phyloP scores from a whole-genome alignment of 2,329 filamentous ascomycete genomes.

The Cercospora zeae-maydis region DNA sequence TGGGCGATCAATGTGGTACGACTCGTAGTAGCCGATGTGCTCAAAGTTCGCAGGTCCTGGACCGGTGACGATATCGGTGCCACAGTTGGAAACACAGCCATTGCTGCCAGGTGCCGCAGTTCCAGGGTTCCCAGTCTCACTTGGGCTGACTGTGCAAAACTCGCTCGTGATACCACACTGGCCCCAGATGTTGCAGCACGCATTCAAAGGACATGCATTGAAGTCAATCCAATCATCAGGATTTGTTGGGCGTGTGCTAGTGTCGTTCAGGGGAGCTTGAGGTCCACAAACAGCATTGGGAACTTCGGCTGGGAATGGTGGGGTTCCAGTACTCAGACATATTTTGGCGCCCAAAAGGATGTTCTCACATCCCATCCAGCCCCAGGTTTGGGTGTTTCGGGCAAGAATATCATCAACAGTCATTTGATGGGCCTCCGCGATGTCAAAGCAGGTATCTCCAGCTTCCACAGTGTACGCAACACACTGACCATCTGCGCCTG shows the following conservation, averaged over 20 bases:
- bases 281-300: slow-evolving; percentile 48
- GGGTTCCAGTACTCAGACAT: slow-evolving; percentile 42
- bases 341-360: slow-evolving; percentile 36
- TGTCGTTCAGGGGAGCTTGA: slow-evolving; percentile 41
- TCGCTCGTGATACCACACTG: slow-evolving; percentile 46
- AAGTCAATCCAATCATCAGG: slow-evolving; percentile 28
- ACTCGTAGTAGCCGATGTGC: slow-evolving; percentile 38
- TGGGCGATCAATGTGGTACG: slow-evolving; percentile 31
- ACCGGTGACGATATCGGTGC: slow-evolving; percentile 37
- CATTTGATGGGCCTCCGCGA: slow-evolving; percentile 38
- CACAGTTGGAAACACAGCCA: slow-evolving; percentile 46
- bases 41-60: slow-evolving; percentile 17
- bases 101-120: slow-evolving; percentile 36
- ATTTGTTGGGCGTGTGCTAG: slow-evolving; percentile 26
- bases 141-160: slow-evolving; percentile 39
- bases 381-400: slow-evolving; percentile 46
- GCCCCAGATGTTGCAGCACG: slow-evolving; percentile 46
- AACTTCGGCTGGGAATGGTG: slow-evolving; percentile 43
- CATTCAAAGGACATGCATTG: slow-evolving; percentile 40
- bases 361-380: slow-evolving; percentile 41
- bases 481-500: slow-evolving; percentile 40
- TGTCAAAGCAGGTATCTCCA: slow-evolving; percentile 37
- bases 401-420: slow-evolving; percentile 40
- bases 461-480: slow-evolving; percentile 36
- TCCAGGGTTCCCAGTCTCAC: slow-evolving; percentile 38